Evolutionary conservation across 2,329 filamentous ascomycete species (phyloP), one percentile per base, ranked within the genome.

Genomic region (Colletotrichum kahawae): DNA sequence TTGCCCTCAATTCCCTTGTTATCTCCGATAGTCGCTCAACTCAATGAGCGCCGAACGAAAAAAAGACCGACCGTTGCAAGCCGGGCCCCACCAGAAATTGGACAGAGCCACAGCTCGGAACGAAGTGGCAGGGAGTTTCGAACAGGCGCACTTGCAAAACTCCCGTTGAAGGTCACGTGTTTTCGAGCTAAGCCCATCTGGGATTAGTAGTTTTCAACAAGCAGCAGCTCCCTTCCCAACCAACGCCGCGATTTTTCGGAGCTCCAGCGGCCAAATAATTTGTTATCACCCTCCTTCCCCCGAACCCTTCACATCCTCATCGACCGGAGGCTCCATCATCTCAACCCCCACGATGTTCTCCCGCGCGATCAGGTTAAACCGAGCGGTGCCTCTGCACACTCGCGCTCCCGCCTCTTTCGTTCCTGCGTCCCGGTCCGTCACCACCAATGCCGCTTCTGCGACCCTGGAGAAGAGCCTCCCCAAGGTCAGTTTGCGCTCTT

Each of bases 401-500:
- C 85, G 86, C 78, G 84, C 85, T 78, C 84, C 86, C 69, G 82
- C 84, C 73, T 83, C 88, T 76, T 81, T 85, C 73, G 85, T 86
- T 77, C 84, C 85, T 78, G 87, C 89, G 80, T 88, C 92, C 84
- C 92, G 96, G 84, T 92, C 92, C 80, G 97, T 99, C 83, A 99
- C 97, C 80, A 98, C 97, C 79, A 94, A 98, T 87, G 97, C 97
- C 79, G 97, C 97, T 79, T 96, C 94, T 82, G 93, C 95, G 82
- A 95, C 97, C 85, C 93, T 95, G 82, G 95, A 96, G 85, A 95
- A 94, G 89, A 89, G 92, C 78, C 88, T 90, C 79, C 88, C 89
- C 74, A 78, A 88, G 85, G 87, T 88, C 81, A 81, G 85, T 79
- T 64, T 74, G 64, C 74, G 74, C 65, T 75, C 70, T 76, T 76